These are phyloP conservation scores for Dillenia suffruticosa DNA, from an alignment of 164 flowering plant species.

Conservation along the genomic window DNA sequence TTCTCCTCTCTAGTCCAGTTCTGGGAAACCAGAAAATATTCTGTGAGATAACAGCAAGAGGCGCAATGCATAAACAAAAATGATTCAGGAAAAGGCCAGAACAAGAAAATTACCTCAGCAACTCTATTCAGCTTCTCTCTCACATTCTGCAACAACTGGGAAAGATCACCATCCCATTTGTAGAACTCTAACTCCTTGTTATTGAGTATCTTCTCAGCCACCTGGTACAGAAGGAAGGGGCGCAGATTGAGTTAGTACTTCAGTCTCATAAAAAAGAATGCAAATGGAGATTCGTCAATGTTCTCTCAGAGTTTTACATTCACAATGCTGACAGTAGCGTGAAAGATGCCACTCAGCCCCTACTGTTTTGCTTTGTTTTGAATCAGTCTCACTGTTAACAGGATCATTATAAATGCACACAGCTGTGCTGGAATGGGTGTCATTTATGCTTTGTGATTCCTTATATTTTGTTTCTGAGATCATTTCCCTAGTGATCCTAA, in stretches of 20 bases:
- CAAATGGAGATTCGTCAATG: background rate
- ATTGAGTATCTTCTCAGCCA: conserved; percentile 75
- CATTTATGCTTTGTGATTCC: too few relatives aligned
- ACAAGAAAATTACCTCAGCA: conserved; percentile 55
- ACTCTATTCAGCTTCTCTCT: conserved; percentile 82
- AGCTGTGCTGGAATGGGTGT: too few relatives aligned
- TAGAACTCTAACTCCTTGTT: conserved; percentile 86
- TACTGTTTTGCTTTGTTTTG: too few relatives aligned
- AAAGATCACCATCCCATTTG: conserved; percentile 93
- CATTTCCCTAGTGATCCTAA: too few relatives aligned
- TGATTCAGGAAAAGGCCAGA: background rate
- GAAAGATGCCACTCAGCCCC: too few relatives aligned
- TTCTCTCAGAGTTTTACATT: too few relatives aligned
- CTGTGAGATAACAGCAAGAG: background rate
- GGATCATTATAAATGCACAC: too few relatives aligned
- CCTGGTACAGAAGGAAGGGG: conserved; percentile 28
- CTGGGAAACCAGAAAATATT: conserved; percentile 28
- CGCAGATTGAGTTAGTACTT: too few relatives aligned
- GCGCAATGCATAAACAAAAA: background rate
- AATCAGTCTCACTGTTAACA: too few relatives aligned
- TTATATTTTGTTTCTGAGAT: too few relatives aligned
- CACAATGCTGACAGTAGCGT: too few relatives aligned
- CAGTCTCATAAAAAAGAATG: background rate
- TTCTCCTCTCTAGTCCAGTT: conserved; percentile 94
- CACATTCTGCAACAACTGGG: conserved; percentile 75